These are phyloP conservation scores for Verticillium longisporum DNA, from an alignment of 2,329 filamentous ascomycete species.

Conservation along the genomic window DNA sequence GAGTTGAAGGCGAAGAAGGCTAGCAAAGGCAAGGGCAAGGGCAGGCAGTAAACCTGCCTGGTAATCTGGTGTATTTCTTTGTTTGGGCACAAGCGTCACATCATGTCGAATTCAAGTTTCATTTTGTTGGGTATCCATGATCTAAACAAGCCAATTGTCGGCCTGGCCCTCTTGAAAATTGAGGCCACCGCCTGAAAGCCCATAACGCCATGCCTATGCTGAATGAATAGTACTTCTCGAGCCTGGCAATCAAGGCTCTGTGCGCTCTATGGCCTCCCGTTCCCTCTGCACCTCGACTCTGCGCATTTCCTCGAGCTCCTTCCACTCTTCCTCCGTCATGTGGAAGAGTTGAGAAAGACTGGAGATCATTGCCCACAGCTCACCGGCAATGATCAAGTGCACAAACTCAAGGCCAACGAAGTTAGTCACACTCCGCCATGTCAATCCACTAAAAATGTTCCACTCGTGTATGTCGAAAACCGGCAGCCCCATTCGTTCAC, in stretches of 20 bases:
- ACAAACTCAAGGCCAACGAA: slow-evolving; percentile 38
- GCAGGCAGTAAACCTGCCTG: neutral
- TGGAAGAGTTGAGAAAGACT: slow-evolving; percentile 30
- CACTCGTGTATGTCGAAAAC: slow-evolving; percentile 29
- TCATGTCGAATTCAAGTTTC: neutral
- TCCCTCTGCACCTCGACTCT: slow-evolving; percentile 5
- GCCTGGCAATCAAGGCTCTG: neutral
- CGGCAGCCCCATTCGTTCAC: slow-evolving; percentile 28
- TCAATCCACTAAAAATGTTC: slow-evolving; percentile 28
- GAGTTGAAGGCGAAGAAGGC: slow-evolving; percentile 40
- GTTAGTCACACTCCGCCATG: slow-evolving; percentile 33
- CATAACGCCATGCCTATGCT: neutral
- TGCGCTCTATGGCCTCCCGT: neutral
- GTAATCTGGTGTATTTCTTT: neutral
- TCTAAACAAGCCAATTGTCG: neutral
- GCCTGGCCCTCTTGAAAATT: neutral
- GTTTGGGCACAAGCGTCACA: neutral
- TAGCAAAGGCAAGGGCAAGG: slow-evolving; percentile 9
- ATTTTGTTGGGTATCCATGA: neutral
- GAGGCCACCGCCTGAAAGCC: neutral
- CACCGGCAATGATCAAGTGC: slow-evolving; percentile 34
- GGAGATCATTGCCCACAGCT: slow-evolving; percentile 37
- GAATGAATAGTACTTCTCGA: neutral
- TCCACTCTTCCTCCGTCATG: slow-evolving; percentile 36
- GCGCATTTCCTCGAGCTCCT: slow-evolving; percentile 21